phyloP scores from a whole-genome alignment of 176 grass and related monocot genomes.

The Bothriochloa decipiens region DNA sequence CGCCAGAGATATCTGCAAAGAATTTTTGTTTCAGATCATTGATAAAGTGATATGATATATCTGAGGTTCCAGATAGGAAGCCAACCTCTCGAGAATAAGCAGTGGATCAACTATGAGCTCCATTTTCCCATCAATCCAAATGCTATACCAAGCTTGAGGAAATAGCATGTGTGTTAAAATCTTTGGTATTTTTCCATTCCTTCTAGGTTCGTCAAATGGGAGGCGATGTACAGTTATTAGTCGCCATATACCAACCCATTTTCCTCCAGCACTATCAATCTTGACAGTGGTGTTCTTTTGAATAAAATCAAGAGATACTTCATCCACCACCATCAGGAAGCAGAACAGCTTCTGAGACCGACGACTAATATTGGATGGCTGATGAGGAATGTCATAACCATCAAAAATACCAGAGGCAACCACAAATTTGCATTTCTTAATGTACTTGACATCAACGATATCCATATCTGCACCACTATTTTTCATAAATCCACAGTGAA shows the following conservation, averaged over 20 bases:
- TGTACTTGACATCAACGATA: conserved; percentile 71
- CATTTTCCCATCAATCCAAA: conserved; percentile 99
- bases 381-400: conserved; percentile 92
- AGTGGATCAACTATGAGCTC: conserved; percentile 96
- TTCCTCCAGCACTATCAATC: conserved; percentile 70
- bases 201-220: conserved; percentile 98
- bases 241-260: conserved; percentile 97
- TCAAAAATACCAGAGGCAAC: conserved; percentile 99
- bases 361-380: conserved; percentile 84
- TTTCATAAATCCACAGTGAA: conserved; percentile 95
- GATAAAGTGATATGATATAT: conserved; percentile 1
- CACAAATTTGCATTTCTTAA: conserved; percentile 82
- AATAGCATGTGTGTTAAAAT: conserved; percentile 93
- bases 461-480: conserved; percentile 90
- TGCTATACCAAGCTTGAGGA: conserved; percentile 93
- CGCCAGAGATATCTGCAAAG: conserved; percentile 82
- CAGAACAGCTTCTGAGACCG: conserved; percentile 93
- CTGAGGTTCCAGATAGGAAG: not conserved
- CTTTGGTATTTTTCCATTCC: conserved; percentile 96
- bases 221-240: conserved; percentile 63
- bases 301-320: conserved; percentile 90
- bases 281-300: conserved; percentile 74
- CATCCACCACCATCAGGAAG: conserved; percentile 97
- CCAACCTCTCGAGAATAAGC: conserved; percentile 93
- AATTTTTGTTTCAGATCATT: conserved; percentile 7